Conservation (phyloP, 169 alveolate genomes). For the Perkinsus olseni region DNA sequence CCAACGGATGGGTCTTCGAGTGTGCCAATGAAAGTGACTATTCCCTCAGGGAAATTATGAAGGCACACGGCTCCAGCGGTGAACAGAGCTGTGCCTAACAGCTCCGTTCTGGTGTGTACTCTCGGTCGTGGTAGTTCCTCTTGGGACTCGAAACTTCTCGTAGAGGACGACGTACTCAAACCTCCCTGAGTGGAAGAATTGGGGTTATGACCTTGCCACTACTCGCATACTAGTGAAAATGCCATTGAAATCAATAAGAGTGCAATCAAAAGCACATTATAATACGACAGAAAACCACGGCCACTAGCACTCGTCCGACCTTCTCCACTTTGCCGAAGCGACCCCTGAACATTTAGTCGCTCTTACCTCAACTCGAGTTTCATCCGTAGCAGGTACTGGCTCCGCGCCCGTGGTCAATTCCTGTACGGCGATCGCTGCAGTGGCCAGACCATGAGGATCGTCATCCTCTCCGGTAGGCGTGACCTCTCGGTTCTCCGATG, state of each 20-base stretch:
- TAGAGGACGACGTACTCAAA: not conserved
- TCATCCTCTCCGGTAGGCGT: not conserved
- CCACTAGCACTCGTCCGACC: too few species aligned
- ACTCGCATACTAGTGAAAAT: too few species aligned
- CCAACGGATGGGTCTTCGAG: constrained; percentile 4
- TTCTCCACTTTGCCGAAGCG: too few species aligned
- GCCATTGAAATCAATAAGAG: too few species aligned
- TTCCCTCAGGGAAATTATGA: constrained; percentile 23
- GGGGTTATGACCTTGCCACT: too few species aligned
- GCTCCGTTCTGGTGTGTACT: not conserved
- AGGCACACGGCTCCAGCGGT: constrained; percentile 11
- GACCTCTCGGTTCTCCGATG: not conserved
- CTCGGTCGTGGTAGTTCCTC: not conserved
- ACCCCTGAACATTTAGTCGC: not conserved
- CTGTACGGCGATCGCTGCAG: not conserved
- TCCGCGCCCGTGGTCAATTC: not conserved
- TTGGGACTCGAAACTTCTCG: not conserved
- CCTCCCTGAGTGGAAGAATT: too few species aligned
- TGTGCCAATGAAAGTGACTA: constrained; percentile 17
- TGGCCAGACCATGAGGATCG: not conserved
- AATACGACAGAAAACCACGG: too few species aligned
- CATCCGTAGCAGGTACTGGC: not conserved
- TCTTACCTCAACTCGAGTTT: not conserved
- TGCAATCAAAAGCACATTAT: too few species aligned
- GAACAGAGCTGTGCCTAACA: not conserved